phyloP scores from a whole-genome alignment of 352 stramenopile species.

The Phytophthora palmivora region DNA sequence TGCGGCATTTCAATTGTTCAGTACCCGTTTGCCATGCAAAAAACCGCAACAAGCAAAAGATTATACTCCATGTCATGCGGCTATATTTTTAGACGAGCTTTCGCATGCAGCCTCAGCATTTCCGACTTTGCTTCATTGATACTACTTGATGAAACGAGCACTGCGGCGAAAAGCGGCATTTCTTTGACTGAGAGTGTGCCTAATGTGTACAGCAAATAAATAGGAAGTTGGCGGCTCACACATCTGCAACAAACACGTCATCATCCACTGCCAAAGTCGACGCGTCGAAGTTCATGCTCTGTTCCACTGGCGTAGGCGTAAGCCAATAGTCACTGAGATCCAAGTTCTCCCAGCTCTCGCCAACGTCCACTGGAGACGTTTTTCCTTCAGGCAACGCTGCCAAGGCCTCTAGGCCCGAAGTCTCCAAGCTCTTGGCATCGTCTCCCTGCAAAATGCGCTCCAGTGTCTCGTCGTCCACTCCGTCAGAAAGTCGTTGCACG shows the following conservation, averaged over 20 bases:
- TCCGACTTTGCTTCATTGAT: too few relatives aligned
- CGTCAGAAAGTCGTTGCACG: slow-evolving; percentile 3
- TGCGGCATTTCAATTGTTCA: slow-evolving; percentile 40
- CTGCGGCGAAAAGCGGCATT: slow-evolving; percentile 10
- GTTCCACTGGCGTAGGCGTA: slow-evolving; percentile 17
- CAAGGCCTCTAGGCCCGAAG: slow-evolving; percentile 19
- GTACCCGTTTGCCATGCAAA: not conserved
- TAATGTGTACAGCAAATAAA: slow-evolving; percentile 42
- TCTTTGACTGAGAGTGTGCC: slow-evolving; percentile 18
- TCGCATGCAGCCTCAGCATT: too few relatives aligned
- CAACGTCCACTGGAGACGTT: slow-evolving; percentile 50
- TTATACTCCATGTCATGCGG: not conserved
- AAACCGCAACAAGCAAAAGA: not conserved
- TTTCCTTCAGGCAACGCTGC: slow-evolving; percentile 31
- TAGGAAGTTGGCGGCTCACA: slow-evolving; percentile 35
- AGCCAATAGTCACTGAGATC: slow-evolving; percentile 43
- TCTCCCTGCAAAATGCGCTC: slow-evolving; percentile 20
- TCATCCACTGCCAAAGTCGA: slow-evolving; percentile 38
- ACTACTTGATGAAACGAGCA: too few relatives aligned
- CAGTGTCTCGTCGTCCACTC: slow-evolving; percentile 28
- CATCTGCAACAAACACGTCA: slow-evolving; percentile 41
- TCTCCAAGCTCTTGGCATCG: slow-evolving; percentile 35
- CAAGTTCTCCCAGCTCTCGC: slow-evolving; percentile 40
- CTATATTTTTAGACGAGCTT: slow-evolving; percentile 24
- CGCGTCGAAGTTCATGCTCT: slow-evolving; percentile 28